Evolutionary conservation across 208 protist species (phyloP).

Genomic region (Leishmania tropica): DNA sequence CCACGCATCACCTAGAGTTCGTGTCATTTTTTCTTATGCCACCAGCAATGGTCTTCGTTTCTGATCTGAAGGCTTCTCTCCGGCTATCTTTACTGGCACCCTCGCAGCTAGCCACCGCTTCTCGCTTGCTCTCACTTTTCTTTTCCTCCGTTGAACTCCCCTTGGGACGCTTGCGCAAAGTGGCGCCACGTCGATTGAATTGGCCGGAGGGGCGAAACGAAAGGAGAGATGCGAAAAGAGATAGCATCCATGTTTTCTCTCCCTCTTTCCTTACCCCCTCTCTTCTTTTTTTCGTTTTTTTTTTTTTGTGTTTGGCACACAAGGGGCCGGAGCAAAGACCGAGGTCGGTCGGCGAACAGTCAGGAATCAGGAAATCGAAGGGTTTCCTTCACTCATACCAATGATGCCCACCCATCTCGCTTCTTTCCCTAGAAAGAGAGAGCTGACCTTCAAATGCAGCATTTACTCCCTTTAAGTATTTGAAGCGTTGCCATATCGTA

Average conservation of each 20-base stretch:
- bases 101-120: background rate
- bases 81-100: background rate
- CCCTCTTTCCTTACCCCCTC: background rate
- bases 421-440: background rate
- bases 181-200: background rate
- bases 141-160: background rate
- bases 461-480: background rate
- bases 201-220: too few species aligned
- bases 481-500: background rate
- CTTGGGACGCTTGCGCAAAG: background rate
- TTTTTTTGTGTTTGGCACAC: background rate
- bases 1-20: background rate
- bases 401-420: background rate
- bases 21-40: background rate
- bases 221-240: background rate
- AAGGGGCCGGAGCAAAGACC: background rate
- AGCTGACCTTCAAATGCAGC: background rate
- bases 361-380: background rate
- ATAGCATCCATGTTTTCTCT: background rate
- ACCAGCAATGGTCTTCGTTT: background rate
- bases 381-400: background rate
- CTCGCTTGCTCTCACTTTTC: background rate
- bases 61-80: background rate
- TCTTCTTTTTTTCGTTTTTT: background rate
- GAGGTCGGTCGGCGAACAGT: background rate